These are phyloP conservation scores for Paramecium tetraurelia DNA, from an alignment of 73 alveolate genomes.

Conservation along the genomic window DNA sequence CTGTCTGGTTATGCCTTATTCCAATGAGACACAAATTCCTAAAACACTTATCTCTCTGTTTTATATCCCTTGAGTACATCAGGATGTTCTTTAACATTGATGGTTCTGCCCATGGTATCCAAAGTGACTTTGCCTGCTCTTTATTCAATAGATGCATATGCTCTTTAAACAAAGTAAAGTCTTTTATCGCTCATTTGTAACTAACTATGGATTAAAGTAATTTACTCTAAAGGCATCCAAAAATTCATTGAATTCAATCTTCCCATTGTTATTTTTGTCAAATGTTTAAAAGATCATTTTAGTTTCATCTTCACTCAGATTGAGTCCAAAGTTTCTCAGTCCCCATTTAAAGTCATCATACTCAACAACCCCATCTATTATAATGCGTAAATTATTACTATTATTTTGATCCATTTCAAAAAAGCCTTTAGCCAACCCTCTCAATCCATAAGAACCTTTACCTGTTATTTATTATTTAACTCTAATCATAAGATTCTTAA, in stretches of 20 bases:
- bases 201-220: not conserved
- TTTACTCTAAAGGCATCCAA: not conserved
- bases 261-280: slow-evolving; percentile 39
- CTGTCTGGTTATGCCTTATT: slow-evolving; percentile 48
- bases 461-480: not conserved
- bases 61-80: slow-evolving; percentile 60
- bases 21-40: slow-evolving; percentile 56
- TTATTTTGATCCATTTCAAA: slow-evolving; percentile 22
- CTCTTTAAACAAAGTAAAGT: not conserved
- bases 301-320: slow-evolving; percentile 43
- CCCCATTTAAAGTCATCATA: slow-evolving; percentile 65
- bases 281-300: slow-evolving; percentile 41
- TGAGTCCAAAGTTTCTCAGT: slow-evolving; percentile 56
- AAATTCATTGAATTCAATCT: slow-evolving; percentile 16
- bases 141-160: slow-evolving; percentile 41
- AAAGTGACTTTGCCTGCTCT: slow-evolving; percentile 45
- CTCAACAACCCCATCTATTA: slow-evolving; percentile 36
- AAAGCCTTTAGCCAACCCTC: slow-evolving; percentile 34
- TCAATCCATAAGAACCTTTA: slow-evolving; percentile 53
- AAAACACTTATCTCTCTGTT: slow-evolving; percentile 53
- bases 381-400: not conserved
- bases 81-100: slow-evolving; percentile 47
- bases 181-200: slow-evolving; percentile 26
- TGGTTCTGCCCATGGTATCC: not conserved
- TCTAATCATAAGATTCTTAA: slow-evolving; percentile 23